Percentiles rank a stretch among this genome's conserved stretches.
Conservation (phyloP, 2,329 filamentous ascomycete species). For the Penicillium sp. region DNA sequence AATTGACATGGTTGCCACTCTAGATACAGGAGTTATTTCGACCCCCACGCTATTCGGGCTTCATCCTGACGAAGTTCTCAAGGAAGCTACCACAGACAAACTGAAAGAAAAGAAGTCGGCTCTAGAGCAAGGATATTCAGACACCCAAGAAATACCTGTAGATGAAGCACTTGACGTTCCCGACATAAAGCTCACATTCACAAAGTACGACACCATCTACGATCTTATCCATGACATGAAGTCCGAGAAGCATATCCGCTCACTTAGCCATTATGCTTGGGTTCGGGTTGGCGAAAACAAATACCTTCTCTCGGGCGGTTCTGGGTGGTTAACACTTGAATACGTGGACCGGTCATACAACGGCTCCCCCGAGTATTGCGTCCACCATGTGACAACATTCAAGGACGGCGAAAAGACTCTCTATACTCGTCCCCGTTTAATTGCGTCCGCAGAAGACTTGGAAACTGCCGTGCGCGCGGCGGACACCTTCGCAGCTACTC, state of each 20-base stretch:
- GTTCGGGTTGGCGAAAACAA: constrained; percentile 73
- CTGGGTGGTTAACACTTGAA: constrained; percentile 64
- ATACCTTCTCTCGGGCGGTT: constrained; percentile 72
- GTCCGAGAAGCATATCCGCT: constrained; percentile 77
- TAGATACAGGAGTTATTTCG: constrained; percentile 84
- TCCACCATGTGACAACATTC: constrained; percentile 40
- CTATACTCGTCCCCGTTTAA: constrained; percentile 69
- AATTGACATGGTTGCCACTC: constrained; percentile 90
- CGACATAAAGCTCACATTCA: constrained; percentile 71
- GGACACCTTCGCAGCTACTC: constrained; percentile 75
- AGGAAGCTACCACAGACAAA: constrained; percentile 66
- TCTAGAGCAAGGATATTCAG: constrained; percentile 42
- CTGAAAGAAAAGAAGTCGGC: constrained; percentile 57
- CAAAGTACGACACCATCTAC: constrained; percentile 89
- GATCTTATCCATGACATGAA: constrained; percentile 85
- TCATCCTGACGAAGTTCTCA: constrained; percentile 77
- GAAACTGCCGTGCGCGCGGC: constrained; percentile 79
- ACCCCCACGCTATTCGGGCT: constrained; percentile 92
- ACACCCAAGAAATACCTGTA: constrained; percentile 1
- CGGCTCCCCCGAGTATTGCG: constrained; percentile 32
- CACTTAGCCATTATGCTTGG: constrained; percentile 79
- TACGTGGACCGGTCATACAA: constrained; percentile 15
- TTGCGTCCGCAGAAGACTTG: constrained; percentile 71
- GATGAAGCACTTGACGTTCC: constrained; percentile 28
- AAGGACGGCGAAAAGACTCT: constrained; percentile 51